Evolutionary conservation across 1,284 basidiomycete species (phyloP).

Genomic region (Ganoderma meredithae): DNA sequence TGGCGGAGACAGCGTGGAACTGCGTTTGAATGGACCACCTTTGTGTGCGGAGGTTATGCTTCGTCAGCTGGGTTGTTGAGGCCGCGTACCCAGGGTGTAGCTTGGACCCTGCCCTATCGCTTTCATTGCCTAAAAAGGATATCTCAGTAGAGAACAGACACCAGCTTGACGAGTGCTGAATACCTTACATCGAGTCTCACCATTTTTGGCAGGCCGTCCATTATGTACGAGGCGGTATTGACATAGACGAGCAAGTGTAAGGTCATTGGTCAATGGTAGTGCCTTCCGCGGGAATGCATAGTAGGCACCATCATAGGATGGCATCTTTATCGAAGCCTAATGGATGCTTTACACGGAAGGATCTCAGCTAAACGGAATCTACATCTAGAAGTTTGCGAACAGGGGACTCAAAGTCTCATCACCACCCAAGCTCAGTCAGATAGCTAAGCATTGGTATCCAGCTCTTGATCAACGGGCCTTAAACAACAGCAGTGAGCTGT

Average conservation of each 20-base stretch:
- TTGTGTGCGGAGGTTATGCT: slow-evolving; percentile 1
- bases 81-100: slow-evolving; percentile 10
- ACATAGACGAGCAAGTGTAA: neutral
- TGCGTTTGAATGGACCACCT: neutral
- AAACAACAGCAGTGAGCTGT: neutral
- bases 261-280: neutral
- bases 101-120: neutral
- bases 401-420: neutral
- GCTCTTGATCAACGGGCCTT: neutral
- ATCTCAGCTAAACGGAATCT: neutral
- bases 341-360: neutral
- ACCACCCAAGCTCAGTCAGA: too few relatives aligned
- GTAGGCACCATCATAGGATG: neutral
- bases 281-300: neutral
- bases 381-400: neutral
- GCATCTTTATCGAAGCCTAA: neutral
- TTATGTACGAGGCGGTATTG: neutral
- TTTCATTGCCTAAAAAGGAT: neutral
- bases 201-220: neutral
- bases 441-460: neutral
- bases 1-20: slow-evolving; percentile 13
- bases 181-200: neutral
- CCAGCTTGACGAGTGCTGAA: neutral
- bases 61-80: slow-evolving; percentile 13
- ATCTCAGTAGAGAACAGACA: neutral